Evolutionary conservation across 371 early-diverging fungal species (phyloP).

Genomic region (Thermomucor indicae-seudaticae): DNA sequence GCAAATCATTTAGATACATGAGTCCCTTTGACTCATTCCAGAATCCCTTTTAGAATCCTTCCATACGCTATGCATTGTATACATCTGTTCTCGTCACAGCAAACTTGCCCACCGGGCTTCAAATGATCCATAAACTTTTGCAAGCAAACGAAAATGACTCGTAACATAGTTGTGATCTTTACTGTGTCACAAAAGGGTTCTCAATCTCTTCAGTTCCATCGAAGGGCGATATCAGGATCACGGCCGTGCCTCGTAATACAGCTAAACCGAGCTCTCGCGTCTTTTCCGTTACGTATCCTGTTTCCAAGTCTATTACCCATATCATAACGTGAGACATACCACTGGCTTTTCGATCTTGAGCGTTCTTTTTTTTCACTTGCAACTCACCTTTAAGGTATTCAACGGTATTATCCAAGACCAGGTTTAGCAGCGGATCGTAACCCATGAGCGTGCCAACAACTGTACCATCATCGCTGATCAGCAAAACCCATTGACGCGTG

Average conservation of each 20-base stretch:
- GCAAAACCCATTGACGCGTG: too few relatives aligned
- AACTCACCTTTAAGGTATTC: slow-evolving; percentile 82
- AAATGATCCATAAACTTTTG: too few relatives aligned
- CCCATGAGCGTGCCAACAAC: slow-evolving; percentile 92
- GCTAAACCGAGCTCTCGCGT: slow-evolving; percentile 80
- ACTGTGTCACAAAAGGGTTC: slow-evolving; percentile 78
- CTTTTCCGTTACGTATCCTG: slow-evolving; percentile 60
- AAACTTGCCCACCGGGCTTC: too few relatives aligned
- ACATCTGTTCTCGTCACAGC: too few relatives aligned
- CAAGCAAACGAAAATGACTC: too few relatives aligned
- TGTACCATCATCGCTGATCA: slow-evolving; percentile 15
- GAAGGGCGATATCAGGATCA: slow-evolving; percentile 87
- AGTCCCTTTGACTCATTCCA: too few relatives aligned
- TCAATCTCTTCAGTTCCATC: slow-evolving; percentile 91
- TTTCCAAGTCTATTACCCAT: slow-evolving; percentile 60
- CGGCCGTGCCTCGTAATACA: slow-evolving; percentile 86
- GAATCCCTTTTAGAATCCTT: too few relatives aligned
- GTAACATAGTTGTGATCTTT: too few relatives aligned
- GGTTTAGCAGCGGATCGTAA: slow-evolving; percentile 87
- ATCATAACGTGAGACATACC: not conserved
- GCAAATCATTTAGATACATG: too few relatives aligned
- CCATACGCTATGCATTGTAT: too few relatives aligned
- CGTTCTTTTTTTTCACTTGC: not conserved
- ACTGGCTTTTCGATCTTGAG: not conserved
- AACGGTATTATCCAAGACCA: slow-evolving; percentile 89